Conservation (phyloP, 2,329 filamentous ascomycete species). For the Aspergillus floridensis region DNA sequence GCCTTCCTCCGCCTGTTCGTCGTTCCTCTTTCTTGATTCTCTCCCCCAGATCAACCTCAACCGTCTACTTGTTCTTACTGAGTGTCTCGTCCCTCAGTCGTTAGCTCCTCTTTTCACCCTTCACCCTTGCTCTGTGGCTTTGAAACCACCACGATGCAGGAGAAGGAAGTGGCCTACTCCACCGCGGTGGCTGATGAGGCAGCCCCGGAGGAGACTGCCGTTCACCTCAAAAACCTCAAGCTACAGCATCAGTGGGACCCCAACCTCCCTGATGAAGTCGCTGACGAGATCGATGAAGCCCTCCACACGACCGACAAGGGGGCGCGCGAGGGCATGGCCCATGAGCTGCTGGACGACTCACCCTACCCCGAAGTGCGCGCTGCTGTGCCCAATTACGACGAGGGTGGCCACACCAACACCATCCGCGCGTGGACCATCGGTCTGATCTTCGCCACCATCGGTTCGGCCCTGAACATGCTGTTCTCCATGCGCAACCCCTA, state of each 20-base stretch:
- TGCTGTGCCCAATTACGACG: constrained; percentile 63
- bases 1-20: background rate
- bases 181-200: constrained; percentile 1
- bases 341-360: constrained; percentile 63
- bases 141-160: constrained; percentile 3
- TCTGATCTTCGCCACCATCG: constrained; percentile 59
- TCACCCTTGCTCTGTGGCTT: background rate
- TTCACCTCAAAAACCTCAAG: constrained; percentile 55
- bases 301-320: constrained; percentile 55
- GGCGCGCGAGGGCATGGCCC: constrained; percentile 57
- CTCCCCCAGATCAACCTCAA: background rate
- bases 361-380: constrained; percentile 67
- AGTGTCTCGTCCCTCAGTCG: background rate
- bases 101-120: background rate
- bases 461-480: constrained; percentile 61
- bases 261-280: constrained; percentile 62
- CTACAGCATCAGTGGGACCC: constrained; percentile 63
- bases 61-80: background rate
- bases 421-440: constrained; percentile 64
- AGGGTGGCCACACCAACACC: constrained; percentile 64
- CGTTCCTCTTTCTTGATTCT: background rate
- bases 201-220: constrained; percentile 23
- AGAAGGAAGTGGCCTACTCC: constrained; percentile 5
- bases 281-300: constrained; percentile 60
- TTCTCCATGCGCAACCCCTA: constrained; percentile 58